Conservation (phyloP, 2,329 filamentous ascomycete genomes). For the Pseudocercospora crystallina region DNA sequence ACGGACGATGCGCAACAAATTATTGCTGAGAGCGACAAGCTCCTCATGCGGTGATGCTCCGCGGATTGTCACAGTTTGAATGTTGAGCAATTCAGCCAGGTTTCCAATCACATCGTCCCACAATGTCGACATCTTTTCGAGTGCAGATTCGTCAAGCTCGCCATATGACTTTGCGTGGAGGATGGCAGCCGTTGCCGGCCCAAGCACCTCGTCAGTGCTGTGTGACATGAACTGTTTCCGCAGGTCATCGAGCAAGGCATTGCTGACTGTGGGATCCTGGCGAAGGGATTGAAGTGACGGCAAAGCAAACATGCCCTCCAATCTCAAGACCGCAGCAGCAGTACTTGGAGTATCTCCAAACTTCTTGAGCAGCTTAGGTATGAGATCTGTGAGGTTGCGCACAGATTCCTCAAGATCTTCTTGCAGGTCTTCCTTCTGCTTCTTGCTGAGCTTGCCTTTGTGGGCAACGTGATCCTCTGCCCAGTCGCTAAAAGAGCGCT, state of each 20-base stretch:
- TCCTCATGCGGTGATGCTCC: conserved; percentile 60
- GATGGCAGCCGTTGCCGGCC: conserved; percentile 78
- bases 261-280: conserved; percentile 79
- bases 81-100: conserved; percentile 66
- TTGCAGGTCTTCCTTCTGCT: conserved; percentile 59
- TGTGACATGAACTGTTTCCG: conserved; percentile 94
- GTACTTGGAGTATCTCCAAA: conserved; percentile 88
- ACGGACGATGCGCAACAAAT: conserved; percentile 32
- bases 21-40: conserved; percentile 34
- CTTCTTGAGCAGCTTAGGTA: conserved; percentile 86
- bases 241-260: conserved; percentile 82
- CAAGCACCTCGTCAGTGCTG: conserved; percentile 78
- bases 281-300: conserved; percentile 85
- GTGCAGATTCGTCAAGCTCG: conserved; percentile 82
- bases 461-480: conserved; percentile 61
- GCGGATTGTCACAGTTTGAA: conserved; percentile 68
- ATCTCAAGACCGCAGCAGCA: conserved; percentile 77
- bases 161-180: conserved; percentile 83
- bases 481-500: conserved; percentile 66
- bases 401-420: conserved; percentile 78
- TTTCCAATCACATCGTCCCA: conserved; percentile 83
- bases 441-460: conserved; percentile 57
- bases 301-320: conserved; percentile 83
- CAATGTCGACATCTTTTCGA: conserved; percentile 73
- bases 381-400: conserved; percentile 71